Evolutionary conservation across 371 early-diverging fungal genomes (phyloP).

Genomic region (Haplosporangium sp.): DNA sequence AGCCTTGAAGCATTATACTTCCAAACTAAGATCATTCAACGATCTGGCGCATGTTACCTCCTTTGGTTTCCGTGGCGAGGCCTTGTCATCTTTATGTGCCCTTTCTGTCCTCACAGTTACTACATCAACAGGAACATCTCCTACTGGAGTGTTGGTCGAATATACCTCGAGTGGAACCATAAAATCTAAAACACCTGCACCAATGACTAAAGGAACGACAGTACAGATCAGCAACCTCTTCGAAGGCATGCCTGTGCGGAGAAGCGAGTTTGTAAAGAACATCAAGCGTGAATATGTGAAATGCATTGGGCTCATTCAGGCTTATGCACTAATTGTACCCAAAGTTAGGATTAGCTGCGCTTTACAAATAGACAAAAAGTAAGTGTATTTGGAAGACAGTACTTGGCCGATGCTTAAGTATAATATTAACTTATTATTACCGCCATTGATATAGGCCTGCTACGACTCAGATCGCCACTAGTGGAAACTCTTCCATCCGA

Average conservation of each 20-base stretch:
- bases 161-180: constrained; percentile 73
- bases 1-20: constrained; percentile 84
- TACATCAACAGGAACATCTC: constrained; percentile 76
- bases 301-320: constrained; percentile 85
- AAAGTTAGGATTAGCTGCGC: constrained; percentile 73
- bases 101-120: constrained; percentile 69
- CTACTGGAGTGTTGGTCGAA: constrained; percentile 77
- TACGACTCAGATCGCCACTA: constrained; percentile 62
- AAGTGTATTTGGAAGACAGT: constrained; percentile 14
- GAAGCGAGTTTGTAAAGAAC: constrained; percentile 86
- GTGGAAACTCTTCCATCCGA: constrained; percentile 66
- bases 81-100: constrained; percentile 83
- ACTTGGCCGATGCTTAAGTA: no score
- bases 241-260: constrained; percentile 90
- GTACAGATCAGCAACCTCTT: constrained; percentile 84
- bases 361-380: constrained; percentile 79
- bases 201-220: constrained; percentile 83
- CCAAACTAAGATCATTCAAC: constrained; percentile 77
- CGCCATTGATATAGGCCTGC: constrained; percentile 20
- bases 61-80: constrained; percentile 92
- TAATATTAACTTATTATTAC: no score
- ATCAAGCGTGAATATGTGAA: constrained; percentile 83
- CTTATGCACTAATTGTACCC: constrained; percentile 83
- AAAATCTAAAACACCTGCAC: constrained; percentile 56
- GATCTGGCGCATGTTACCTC: constrained; percentile 75